Evolutionary conservation across 208 protist genomes (phyloP), one percentile per base, ranked within the genome.

Genomic region (Acanthamoeba rhysodes): DNA sequence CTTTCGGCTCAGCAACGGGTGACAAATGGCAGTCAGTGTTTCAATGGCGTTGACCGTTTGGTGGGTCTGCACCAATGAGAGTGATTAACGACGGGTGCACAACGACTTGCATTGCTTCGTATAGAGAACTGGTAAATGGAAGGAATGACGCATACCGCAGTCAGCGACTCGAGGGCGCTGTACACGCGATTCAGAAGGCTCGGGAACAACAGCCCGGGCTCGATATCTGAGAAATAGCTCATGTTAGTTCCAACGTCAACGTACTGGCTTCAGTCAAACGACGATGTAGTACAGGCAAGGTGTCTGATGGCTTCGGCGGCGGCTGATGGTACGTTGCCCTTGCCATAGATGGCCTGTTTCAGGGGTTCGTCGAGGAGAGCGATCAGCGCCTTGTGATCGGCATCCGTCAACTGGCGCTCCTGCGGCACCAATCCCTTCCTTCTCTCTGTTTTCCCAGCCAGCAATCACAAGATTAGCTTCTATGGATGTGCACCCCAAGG

Each of bases 21-120:
- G 66, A 9, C 64, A 72, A 0, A 94, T 80, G 68, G 48, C 66
- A 0, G 32, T 48, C 7, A 94, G 66, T 14, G 90, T 32, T 27
- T 94, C 90, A 16, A 94, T 72, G n/a, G 53, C 90, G 12, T 94
- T 94, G 14, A 57, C 12, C 9, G 90, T 94, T 80, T 94, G 90
- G 22, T 94, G 90, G 20, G 90, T 94, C 90, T 94, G 48, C 48
- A 14, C 48, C 48, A 50, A 14, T 12, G 12, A 50, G 12, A 16
- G 62, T 37, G 24, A 14, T 6, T 8, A n/a, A 20, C 37, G 27
- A 55, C 22, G 16, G 32, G 78, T 59, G 50, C 2, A 7, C 22
- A 34, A 22, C 16, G 18, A 87, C 5, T 24, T 59, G 41, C 41
- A 6, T 45, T 2, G 55, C 55, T 59, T 12, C 10, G 8, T 24